These are phyloP conservation scores for Mortierella alpina DNA, from an alignment of 192 early-diverging fungal genomes.

Conservation along the genomic window DNA sequence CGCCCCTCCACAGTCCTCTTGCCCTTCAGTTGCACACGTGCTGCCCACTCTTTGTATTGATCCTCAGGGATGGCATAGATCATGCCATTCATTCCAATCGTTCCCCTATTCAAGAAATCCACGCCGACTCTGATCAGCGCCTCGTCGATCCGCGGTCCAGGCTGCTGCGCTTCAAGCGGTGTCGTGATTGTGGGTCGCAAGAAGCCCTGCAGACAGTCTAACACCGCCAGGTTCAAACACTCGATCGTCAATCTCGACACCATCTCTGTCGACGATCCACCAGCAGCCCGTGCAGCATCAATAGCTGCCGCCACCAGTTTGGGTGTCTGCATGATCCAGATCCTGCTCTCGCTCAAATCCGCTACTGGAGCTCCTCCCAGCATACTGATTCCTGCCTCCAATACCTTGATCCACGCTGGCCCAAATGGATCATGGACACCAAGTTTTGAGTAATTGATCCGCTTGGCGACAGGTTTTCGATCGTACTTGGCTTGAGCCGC, in stretches of 20 bases:
- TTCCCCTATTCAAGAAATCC: constrained; percentile 61
- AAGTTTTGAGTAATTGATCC: constrained; percentile 82
- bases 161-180: not conserved
- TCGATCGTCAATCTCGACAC: constrained; percentile 9
- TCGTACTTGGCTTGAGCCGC: constrained; percentile 64
- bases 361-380: constrained; percentile 17
- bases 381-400: constrained; percentile 31
- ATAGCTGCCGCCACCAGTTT: constrained; percentile 25
- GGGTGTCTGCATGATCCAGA: constrained; percentile 48
- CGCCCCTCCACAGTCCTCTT: constrained; percentile 30
- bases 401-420: constrained; percentile 65
- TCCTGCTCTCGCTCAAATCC: constrained; percentile 7
- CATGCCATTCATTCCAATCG: constrained; percentile 59
- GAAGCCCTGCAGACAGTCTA: constrained; percentile 16
- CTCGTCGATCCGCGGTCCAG: constrained; percentile 29
- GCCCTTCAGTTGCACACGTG: constrained; percentile 32
- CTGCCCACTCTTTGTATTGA: constrained; percentile 58
- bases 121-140: constrained; percentile 66
- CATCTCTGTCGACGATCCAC: constrained; percentile 1
- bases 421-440: constrained; percentile 77
- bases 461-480: constrained; percentile 81
- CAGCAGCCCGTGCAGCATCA: constrained; percentile 7
- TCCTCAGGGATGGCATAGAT: constrained; percentile 64
- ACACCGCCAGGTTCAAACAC: constrained; percentile 13
- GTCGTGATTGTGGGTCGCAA: not conserved